Evolutionary conservation across 2,329 filamentous ascomycete species (phyloP), one percentile per base, ranked within the genome.

Genomic region (Diaporthe helianthi): DNA sequence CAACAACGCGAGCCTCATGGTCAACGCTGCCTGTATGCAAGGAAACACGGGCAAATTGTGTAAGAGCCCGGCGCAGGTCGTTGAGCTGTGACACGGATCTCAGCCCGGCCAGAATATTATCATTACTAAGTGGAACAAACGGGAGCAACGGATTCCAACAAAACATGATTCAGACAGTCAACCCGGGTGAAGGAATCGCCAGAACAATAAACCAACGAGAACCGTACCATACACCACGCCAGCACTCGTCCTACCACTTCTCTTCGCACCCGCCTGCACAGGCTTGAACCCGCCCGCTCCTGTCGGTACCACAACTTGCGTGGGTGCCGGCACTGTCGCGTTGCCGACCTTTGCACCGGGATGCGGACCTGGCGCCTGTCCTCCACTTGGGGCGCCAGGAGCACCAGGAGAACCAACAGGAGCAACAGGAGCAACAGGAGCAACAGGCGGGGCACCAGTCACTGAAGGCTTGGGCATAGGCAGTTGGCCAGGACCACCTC

Each of bases 11-110:
- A 80, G 82, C 10, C 71, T 88, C 31, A 82, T 89, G 81, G 82
- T 89, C 36, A 89, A 89, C 73, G 87, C 86, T 1, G 83, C 82
- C 1, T 85, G 88, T 74, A 86, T 87, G 81, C 79, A 85, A 72
- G 83, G 85, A 13, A 85, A 84, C 69, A 83, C 85, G 1, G 85
- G 85, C 2, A 83, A 79, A 71, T 75, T 86, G 49, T 82, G 80
- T 33, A 84, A 80, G 63, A 79, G 73, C 46, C 53, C 61, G 29
- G 75, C 76, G 5, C 76, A 78, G 65, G 77, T 82, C 5, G 76
- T 82, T n/a, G 76, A 79, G 49, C 29, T 82, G 67, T 80, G 71
- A 74, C 49, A 49, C 58, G 47, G 13, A 49, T 36, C 58, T 63
- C 58, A 36, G 58, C 44, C 44, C 31, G 29, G 44, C 44, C 58